phyloP scores from a whole-genome alignment of 2,329 filamentous ascomycete genomes.

The Cercospora sp. region DNA sequence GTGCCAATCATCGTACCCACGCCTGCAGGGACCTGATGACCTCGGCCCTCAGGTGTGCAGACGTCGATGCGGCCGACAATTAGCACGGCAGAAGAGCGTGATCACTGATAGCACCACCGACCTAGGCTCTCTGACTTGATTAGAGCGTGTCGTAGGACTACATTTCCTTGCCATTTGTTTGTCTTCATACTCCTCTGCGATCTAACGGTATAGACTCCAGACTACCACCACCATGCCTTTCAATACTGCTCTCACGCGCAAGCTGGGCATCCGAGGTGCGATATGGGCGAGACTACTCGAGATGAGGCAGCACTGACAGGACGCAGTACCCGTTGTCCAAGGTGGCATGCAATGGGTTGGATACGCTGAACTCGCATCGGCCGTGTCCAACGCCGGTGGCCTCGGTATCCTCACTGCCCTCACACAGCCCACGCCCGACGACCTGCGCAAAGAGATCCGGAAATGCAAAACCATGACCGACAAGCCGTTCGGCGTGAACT shows the following conservation, averaged over 20 bases:
- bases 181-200: background rate
- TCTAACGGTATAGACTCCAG: background rate
- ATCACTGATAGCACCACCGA: constrained; percentile 6
- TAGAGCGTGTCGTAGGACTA: constrained; percentile 7
- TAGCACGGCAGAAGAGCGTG: constrained; percentile 11
- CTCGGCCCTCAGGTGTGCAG: constrained; percentile 12
- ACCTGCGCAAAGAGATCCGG: constrained; percentile 89
- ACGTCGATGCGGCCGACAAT: background rate
- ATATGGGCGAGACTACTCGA: background rate
- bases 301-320: constrained; percentile 12
- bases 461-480: constrained; percentile 77
- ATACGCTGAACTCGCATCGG: constrained; percentile 73
- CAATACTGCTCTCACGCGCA: constrained; percentile 63
- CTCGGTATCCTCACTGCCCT: constrained; percentile 82
- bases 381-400: constrained; percentile 78
- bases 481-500: constrained; percentile 86
- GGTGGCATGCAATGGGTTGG: constrained; percentile 87
- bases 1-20: background rate
- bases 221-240: constrained; percentile 56
- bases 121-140: constrained; percentile 2
- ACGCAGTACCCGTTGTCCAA: constrained; percentile 75
- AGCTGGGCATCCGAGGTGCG: constrained; percentile 56
- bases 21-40: constrained; percentile 10
- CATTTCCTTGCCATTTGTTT: background rate
- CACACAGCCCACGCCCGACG: constrained; percentile 89